phyloP scores from a whole-genome alignment of 768 basidiomycete species.

The Boletus rex-veris region DNA sequence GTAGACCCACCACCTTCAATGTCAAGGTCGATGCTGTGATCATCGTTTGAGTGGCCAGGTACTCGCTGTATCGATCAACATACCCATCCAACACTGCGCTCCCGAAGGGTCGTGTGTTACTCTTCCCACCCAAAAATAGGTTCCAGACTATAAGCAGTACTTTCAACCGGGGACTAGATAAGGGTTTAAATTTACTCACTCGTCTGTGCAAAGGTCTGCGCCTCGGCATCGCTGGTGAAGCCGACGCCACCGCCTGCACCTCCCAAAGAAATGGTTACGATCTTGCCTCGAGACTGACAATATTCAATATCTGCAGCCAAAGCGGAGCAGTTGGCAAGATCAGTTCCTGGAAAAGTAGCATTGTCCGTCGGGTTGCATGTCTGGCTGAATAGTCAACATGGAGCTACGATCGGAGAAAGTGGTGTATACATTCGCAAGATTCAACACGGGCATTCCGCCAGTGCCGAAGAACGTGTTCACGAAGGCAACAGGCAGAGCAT shows the following conservation, averaged over 20 bases:
- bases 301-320: constrained; percentile 41
- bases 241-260: constrained; percentile 41
- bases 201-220: constrained; percentile 30
- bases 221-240: constrained; percentile 38
- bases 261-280: constrained; percentile 45
- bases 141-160: constrained; percentile 35
- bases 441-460: constrained; percentile 59
- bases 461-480: constrained; percentile 61
- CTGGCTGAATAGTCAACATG: constrained; percentile 20
- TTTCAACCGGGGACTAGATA: not conserved
- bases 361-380: constrained; percentile 41
- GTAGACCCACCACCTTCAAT: constrained; percentile 63
- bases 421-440: constrained; percentile 59
- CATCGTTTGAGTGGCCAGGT: not conserved
- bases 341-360: constrained; percentile 40
- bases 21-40: constrained; percentile 61
- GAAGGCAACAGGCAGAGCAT: constrained; percentile 70
- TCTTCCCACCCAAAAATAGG: constrained; percentile 46
- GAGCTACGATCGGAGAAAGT: not conserved
- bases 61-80: constrained; percentile 1
- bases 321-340: constrained; percentile 38
- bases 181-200: constrained; percentile 15
- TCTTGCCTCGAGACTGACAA: constrained; percentile 46
- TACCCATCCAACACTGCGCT: constrained; percentile 46
- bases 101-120: constrained; percentile 42